Evolutionary conservation across 2,329 filamentous ascomycete species (phyloP).

Genomic region (Neonectria neomacrospora): DNA sequence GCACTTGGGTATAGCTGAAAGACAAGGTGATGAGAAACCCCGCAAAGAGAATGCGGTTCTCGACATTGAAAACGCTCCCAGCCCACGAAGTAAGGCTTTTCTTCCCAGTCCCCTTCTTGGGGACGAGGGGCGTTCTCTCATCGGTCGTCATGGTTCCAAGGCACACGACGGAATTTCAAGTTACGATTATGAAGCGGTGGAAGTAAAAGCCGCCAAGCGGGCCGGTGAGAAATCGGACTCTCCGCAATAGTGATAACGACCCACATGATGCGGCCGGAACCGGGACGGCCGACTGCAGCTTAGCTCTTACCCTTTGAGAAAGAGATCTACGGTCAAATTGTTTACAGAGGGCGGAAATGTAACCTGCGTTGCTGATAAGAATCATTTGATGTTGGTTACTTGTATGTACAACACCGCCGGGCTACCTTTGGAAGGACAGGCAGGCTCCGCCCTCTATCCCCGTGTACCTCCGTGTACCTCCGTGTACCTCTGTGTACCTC

Average conservation of each 20-base stretch:
- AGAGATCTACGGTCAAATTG: neutral
- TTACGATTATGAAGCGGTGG: slow-evolving; percentile 7
- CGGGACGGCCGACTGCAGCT: slow-evolving; percentile 12
- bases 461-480: neutral
- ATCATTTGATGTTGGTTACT: neutral
- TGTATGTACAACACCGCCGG: neutral
- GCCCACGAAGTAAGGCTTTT: slow-evolving; percentile 30
- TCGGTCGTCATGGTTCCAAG: slow-evolving; percentile 34
- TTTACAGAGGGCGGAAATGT: neutral
- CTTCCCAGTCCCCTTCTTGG: slow-evolving; percentile 24
- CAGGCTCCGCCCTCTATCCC: neutral
- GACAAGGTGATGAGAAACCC: slow-evolving; percentile 68
- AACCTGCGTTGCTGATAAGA: neutral
- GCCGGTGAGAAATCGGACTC: slow-evolving; percentile 20
- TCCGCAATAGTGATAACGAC: slow-evolving; percentile 17
- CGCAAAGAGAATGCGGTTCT: slow-evolving; percentile 64
- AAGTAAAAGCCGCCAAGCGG: slow-evolving; percentile 7
- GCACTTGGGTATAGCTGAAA: slow-evolving; percentile 62
- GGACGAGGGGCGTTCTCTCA: slow-evolving; percentile 40
- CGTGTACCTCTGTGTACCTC: neutral
- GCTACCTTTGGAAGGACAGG: neutral
- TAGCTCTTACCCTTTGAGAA: slow-evolving; percentile 5
- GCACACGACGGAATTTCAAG: neutral
- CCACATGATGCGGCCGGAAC: slow-evolving; percentile 19
- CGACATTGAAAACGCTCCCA: slow-evolving; percentile 41